Base-by-base conservation (phyloP, 768 basidiomycete genomes). In the Suillus subalutaceus region DNA sequence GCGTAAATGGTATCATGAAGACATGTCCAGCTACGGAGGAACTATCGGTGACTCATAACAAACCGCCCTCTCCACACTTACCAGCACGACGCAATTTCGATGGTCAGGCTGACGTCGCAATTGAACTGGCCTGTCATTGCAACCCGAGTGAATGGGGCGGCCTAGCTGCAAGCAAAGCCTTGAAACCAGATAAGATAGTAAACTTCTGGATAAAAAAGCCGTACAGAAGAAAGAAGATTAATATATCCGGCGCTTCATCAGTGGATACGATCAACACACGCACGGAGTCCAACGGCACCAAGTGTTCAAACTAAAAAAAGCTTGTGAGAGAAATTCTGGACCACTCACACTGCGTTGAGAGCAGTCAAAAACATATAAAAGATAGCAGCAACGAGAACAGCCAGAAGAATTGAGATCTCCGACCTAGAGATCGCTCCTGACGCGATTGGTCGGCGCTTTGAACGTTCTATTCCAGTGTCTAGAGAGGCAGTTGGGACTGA, bases 181-280 rank as follows among this genome's bases (percentile, higher is more conserved):
- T 48, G n/a, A 10, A 48, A 48, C 46, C 46, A 48, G 46, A 23
- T 48, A 48, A 48, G 46, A 48, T 23, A 9, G 46, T 12, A 5
- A 23, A 48, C 46, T 48, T 48, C 46, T 12, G 10, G n/a, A 23
- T 20, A 41, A 26, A 23, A 60, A 35, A 35, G 20, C 23, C 68
- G 3, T 64, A 74, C 73, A 74, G 30, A 75, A 1, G 67, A 74
- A 75, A 58, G 74, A 74, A n/a, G 74, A 72, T 70, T 71, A 72
- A 55, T 69, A 71, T 1, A 74, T 75, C 57, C 68, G 65, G 4
- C 73, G 68, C 65, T 74, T 74, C 72, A 74, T 71, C 38, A 73
- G 59, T 7, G 74, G 74, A 57, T 75, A 75, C n/a, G n/a, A n/a
- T 20, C 46, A 48, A n/a, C 46, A 23, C 46, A 1, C 6, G 10